These are phyloP conservation scores for Conticribra guillardii DNA, from an alignment of 108 stramenopile species.

Conservation along the genomic window DNA sequence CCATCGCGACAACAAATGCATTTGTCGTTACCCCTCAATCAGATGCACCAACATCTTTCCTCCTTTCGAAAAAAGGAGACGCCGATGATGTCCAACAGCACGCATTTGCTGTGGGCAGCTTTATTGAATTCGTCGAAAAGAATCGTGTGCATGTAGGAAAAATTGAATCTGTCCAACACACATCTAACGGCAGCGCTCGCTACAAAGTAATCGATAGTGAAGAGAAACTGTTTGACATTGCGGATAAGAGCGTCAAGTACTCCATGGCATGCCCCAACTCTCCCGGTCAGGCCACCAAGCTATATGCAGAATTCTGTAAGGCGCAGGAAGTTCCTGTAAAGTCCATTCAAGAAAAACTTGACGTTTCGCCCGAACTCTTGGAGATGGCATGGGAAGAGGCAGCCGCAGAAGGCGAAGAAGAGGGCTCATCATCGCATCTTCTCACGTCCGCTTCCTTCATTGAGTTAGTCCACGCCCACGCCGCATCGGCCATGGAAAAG, in stretches of 20 bases:
- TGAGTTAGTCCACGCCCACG: constrained; percentile 56
- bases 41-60: constrained; percentile 2
- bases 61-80: constrained; percentile 27
- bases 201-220: constrained; percentile 52
- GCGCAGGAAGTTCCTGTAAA: constrained; percentile 47
- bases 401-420: constrained; percentile 41
- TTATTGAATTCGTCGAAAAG: constrained; percentile 62
- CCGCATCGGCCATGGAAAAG: constrained; percentile 61
- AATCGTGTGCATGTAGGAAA: constrained; percentile 56
- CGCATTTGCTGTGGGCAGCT: constrained; percentile 47
- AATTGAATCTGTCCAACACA: constrained; percentile 53
- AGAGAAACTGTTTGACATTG: constrained; percentile 50
- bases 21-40: constrained; percentile 16
- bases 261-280: constrained; percentile 54
- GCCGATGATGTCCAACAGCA: constrained; percentile 43
- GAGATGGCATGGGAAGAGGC: constrained; percentile 72
- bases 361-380: constrained; percentile 53
- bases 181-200: constrained; percentile 57
- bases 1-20: constrained; percentile 5
- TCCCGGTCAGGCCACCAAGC: constrained; percentile 45
- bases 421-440: constrained; percentile 12
- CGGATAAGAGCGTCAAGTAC: constrained; percentile 58
- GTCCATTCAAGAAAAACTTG: constrained; percentile 43
- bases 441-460: constrained; percentile 50
- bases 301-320: constrained; percentile 48